Percentiles rank a stretch among this genome's conserved stretches.
Evolutionary conservation across 1,284 basidiomycete species (phyloP).

Genomic region (Rhizoctonia solani): DNA sequence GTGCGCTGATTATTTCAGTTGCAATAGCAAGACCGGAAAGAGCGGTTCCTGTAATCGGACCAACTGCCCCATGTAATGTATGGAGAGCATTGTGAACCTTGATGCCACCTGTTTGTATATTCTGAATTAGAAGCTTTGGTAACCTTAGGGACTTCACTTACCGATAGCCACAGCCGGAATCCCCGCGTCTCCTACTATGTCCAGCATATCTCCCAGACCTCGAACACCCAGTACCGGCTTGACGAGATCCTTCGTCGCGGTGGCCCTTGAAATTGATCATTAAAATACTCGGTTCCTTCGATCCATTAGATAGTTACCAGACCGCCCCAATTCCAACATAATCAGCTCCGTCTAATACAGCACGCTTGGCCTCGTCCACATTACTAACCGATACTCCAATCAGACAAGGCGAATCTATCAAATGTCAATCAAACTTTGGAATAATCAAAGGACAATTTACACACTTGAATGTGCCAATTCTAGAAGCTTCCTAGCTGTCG

Average conservation of each 20-base stretch:
- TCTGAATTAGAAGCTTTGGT: neutral
- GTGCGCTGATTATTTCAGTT: conserved; percentile 80
- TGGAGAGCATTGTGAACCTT: conserved; percentile 74
- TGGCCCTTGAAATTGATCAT: conserved; percentile 50
- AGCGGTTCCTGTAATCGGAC: conserved; percentile 54
- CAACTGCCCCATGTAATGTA: conserved; percentile 71
- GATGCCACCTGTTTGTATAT: conserved; percentile 67
- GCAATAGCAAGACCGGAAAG: conserved; percentile 90
- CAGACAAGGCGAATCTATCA: conserved; percentile 52
- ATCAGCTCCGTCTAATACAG: conserved; percentile 49
- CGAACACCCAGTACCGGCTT: conserved; percentile 63
- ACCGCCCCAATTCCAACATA: conserved; percentile 59
- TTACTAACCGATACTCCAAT: conserved; percentile 85
- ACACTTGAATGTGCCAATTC: conserved; percentile 51
- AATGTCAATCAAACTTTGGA: neutral
- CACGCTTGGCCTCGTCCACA: conserved; percentile 59
- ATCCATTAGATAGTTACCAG: conserved; percentile 45
- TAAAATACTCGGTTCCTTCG: neutral
- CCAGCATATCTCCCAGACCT: conserved; percentile 68
- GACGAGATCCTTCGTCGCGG: conserved; percentile 71
- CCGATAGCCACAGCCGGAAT: conserved; percentile 83
- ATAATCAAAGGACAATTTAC: neutral
- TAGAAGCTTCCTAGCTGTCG: conserved; percentile 69
- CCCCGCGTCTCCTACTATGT: conserved; percentile 58
- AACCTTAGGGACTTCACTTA: conserved; percentile 46